Conservation (phyloP, 2,329 filamentous ascomycete species). For the Teratosphaeria viscida region DNA sequence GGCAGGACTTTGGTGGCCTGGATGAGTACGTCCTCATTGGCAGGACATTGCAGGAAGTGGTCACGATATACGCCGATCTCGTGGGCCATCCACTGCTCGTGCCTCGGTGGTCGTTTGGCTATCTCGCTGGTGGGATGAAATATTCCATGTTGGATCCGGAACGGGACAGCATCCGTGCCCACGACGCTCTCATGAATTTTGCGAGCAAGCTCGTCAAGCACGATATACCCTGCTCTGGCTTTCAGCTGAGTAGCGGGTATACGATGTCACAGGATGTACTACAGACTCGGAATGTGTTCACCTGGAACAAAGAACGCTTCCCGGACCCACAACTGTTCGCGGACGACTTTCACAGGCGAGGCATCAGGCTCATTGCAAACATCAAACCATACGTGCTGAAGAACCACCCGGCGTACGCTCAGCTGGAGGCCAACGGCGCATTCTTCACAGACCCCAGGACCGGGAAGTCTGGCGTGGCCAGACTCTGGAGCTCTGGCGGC, state of each 20-base stretch:
- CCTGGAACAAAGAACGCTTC: constrained; percentile 62
- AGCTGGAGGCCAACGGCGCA: constrained; percentile 47
- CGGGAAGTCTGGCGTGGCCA: constrained; percentile 43
- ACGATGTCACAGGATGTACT: constrained; percentile 56
- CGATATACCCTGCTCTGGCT: constrained; percentile 59
- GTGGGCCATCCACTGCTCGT: constrained; percentile 59
- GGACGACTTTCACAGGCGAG: constrained; percentile 49
- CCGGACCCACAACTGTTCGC: constrained; percentile 57
- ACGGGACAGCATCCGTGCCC: constrained; percentile 28
- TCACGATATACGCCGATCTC: constrained; percentile 55
- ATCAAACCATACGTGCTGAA: constrained; percentile 62
- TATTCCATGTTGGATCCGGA: constrained; percentile 50
- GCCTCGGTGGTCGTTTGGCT: constrained; percentile 63
- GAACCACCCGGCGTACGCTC: constrained; percentile 56
- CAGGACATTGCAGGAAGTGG: constrained; percentile 54
- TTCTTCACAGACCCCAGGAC: constrained; percentile 52
- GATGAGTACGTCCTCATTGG: constrained; percentile 62
- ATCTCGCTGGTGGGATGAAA: constrained; percentile 57
- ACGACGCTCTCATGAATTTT: constrained; percentile 50
- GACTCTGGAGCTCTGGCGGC: constrained; percentile 63
- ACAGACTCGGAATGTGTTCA: constrained; percentile 60
- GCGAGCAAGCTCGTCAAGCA: constrained; percentile 51
- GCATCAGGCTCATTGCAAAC: constrained; percentile 59
- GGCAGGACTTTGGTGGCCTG: constrained; percentile 60
- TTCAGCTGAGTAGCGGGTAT: constrained; percentile 65